These are phyloP conservation scores for Leccinum uliginosum DNA, from an alignment of 768 basidiomycete species.

Conservation along the genomic window DNA sequence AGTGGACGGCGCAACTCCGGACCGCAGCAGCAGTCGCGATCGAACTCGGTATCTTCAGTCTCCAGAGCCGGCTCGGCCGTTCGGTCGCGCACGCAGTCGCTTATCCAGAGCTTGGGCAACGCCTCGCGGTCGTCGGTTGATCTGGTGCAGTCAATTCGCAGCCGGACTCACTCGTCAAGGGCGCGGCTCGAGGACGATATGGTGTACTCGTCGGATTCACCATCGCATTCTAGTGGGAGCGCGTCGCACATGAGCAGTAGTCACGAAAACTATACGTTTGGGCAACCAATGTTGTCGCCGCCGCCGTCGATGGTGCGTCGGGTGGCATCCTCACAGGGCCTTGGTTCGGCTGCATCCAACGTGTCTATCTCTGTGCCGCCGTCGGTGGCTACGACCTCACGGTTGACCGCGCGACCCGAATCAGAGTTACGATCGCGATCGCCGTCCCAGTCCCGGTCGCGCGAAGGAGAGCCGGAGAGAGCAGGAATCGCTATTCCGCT, in stretches of 20 bases:
- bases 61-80: slow-evolving; percentile 48
- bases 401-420: slow-evolving; percentile 16
- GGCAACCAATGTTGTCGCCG: slow-evolving; percentile 44
- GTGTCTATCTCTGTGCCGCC: slow-evolving; percentile 20
- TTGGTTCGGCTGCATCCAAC: slow-evolving; percentile 16
- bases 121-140: slow-evolving; percentile 61
- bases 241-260: slow-evolving; percentile 40
- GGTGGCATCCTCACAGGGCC: slow-evolving; percentile 14
- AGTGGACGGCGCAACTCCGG: slow-evolving; percentile 35
- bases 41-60: slow-evolving; percentile 30
- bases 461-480: slow-evolving; percentile 16
- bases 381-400: slow-evolving; percentile 24
- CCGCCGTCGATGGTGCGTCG: slow-evolving; percentile 9
- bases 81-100: slow-evolving; percentile 61
- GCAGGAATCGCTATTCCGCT: slow-evolving; percentile 24
- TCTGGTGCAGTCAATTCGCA: slow-evolving; percentile 45
- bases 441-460: slow-evolving; percentile 3
- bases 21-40: slow-evolving; percentile 26
- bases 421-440: neutral
- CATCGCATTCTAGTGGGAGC: slow-evolving; percentile 39
- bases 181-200: slow-evolving; percentile 58
- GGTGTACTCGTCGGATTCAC: slow-evolving; percentile 32
- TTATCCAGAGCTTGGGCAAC: slow-evolving; percentile 60
- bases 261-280: slow-evolving; percentile 74
- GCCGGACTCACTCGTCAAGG: slow-evolving; percentile 65